These are phyloP conservation scores for Candida alai DNA, from an alignment of 805 yeast genomes.

Conservation along the genomic window DNA sequence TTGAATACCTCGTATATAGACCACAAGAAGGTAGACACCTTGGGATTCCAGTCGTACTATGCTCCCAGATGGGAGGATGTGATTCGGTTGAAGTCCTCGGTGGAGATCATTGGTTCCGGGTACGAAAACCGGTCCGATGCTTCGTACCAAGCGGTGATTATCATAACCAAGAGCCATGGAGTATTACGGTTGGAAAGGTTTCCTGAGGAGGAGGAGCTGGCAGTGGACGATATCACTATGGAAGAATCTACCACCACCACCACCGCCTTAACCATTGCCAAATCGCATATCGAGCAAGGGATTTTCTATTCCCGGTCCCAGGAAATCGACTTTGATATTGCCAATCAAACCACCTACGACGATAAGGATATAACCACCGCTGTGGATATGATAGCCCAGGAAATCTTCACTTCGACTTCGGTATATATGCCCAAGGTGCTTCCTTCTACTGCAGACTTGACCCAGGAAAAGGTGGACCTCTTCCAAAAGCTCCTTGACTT, in stretches of 20 bases:
- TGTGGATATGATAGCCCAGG: slow-evolving; percentile 47
- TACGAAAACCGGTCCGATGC: slow-evolving; percentile 36
- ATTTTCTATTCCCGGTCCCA: slow-evolving; percentile 56
- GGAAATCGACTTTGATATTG: slow-evolving; percentile 40
- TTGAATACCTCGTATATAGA: slow-evolving; percentile 36
- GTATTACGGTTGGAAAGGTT: slow-evolving; percentile 56
- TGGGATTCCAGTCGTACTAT: slow-evolving; percentile 22
- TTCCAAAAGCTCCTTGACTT: slow-evolving; percentile 43
- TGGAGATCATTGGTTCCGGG: slow-evolving; percentile 58
- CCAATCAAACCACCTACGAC: slow-evolving; percentile 25
- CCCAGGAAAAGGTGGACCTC: slow-evolving; percentile 46
- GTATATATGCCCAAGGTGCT: slow-evolving; percentile 52
- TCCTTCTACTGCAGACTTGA: slow-evolving; percentile 48
- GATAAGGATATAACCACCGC: slow-evolving; percentile 27
- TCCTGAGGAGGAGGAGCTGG: slow-evolving; percentile 11
- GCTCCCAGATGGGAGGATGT: slow-evolving; percentile 78
- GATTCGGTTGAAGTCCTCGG: slow-evolving; percentile 50
- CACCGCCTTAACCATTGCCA: slow-evolving; percentile 40
- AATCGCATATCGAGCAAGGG: slow-evolving; percentile 81
- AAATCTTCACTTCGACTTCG: slow-evolving; percentile 55
- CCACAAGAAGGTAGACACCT: too few relatives aligned
- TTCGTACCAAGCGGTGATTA: slow-evolving; percentile 42
- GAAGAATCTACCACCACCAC: slow-evolving; percentile 13
- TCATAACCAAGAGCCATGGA: slow-evolving; percentile 55
- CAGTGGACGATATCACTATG: slow-evolving; percentile 8